A percentile compares a stretch with the other conserved stretches of the same genome.
Evolutionary conservation across 257 asterid species (phyloP).

Genomic region (Anisodus tanguticus): DNA sequence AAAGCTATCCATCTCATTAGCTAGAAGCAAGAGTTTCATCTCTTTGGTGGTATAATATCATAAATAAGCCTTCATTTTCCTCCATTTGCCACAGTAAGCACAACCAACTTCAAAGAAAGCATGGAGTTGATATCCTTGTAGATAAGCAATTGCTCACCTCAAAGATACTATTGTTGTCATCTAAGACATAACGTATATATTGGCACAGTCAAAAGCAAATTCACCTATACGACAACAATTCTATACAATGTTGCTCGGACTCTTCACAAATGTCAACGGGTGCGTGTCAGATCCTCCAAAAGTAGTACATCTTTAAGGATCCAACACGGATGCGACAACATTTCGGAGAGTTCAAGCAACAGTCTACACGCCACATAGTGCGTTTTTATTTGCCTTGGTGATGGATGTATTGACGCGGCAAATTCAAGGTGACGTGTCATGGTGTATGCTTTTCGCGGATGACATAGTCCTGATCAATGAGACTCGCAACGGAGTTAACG

Average conservation of each 20-base stretch:
- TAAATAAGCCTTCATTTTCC: background rate
- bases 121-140: slow-evolving; percentile 2
- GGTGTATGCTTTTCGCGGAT: no score
- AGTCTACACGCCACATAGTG: no score
- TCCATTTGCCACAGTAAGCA: background rate
- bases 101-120: slow-evolving; percentile 3
- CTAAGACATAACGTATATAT: background rate
- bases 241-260: background rate
- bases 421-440: no score
- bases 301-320: no score
- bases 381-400: no score
- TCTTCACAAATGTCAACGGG: no score
- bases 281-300: no score
- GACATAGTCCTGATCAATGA: no score
- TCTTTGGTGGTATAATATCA: slow-evolving; percentile 11
- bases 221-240: background rate
- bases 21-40: background rate
- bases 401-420: no score
- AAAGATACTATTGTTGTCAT: background rate
- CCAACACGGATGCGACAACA: no score
- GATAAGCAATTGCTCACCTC: background rate
- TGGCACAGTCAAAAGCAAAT: slow-evolving; percentile 13
- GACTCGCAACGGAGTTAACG: no score
- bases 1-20: background rate
- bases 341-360: no score